phyloP scores from a whole-genome alignment of 306 rosid genomes.

The Notholithocarpus densiflorus region DNA sequence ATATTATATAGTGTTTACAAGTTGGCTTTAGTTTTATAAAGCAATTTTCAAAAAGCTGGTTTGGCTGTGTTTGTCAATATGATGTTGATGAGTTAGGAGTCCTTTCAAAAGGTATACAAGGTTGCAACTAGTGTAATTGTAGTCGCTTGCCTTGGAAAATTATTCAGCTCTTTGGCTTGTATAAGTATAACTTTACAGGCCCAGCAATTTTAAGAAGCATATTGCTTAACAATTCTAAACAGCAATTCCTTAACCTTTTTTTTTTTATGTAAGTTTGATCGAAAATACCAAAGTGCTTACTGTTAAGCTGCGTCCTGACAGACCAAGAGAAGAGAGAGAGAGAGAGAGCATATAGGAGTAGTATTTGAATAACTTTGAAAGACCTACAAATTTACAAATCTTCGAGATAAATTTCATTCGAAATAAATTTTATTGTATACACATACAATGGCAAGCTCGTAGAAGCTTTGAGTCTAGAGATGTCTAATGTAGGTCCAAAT shows the following conservation, averaged over 20 bases:
- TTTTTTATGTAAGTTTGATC: too few relatives aligned
- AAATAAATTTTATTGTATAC: too few relatives aligned
- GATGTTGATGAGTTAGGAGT: conserved; percentile 16
- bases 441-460: background rate
- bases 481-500: background rate
- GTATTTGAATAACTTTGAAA: background rate
- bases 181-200: background rate
- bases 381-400: too few relatives aligned
- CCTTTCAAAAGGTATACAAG: conserved; percentile 11
- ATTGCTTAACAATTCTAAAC: too few relatives aligned
- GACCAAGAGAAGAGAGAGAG: too few relatives aligned
- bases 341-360: background rate
- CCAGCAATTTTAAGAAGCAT: background rate
- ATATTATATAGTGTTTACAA: conserved; percentile 25
- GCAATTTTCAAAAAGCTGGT: conserved; percentile 29
- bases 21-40: conserved; percentile 19
- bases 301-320: too few relatives aligned
- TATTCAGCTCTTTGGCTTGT: background rate
- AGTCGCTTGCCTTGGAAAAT: conserved; percentile 1
- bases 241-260: too few relatives aligned
- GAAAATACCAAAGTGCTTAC: too few relatives aligned
- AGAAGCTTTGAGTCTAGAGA: background rate
- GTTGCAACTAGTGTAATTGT: conserved; percentile 15
- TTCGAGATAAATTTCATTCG: too few relatives aligned
- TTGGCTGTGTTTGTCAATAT: conserved; percentile 27